Evolutionary conservation across 2,329 filamentous ascomycete species (phyloP).

Genomic region (Neonectria magnoliae): DNA sequence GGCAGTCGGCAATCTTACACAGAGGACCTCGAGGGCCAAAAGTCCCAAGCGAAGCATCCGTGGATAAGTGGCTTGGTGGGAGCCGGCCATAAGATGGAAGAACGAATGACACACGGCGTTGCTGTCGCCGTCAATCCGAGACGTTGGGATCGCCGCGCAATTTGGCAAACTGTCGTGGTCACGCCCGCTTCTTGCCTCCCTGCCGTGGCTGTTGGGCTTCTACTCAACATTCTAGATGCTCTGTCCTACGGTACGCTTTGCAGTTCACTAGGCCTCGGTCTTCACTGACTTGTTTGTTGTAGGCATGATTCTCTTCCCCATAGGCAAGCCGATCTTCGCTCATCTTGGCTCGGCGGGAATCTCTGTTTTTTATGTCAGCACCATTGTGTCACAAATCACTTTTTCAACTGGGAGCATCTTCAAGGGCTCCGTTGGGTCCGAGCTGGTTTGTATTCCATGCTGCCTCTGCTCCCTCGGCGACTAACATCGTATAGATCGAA

Average conservation of each 20-base stretch:
- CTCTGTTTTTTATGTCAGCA: slow-evolving; percentile 98
- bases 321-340: slow-evolving; percentile 87
- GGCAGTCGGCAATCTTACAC: slow-evolving; percentile 44
- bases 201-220: slow-evolving; percentile 85
- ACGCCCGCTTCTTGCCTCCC: slow-evolving; percentile 79
- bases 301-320: slow-evolving; percentile 94
- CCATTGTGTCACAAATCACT: slow-evolving; percentile 90
- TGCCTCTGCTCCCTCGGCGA: not conserved
- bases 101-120: slow-evolving; percentile 43
- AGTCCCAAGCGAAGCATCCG: slow-evolving; percentile 43
- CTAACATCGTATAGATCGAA: slow-evolving; percentile 72
- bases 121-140: slow-evolving; percentile 67
- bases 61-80: slow-evolving; percentile 50
- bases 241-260: slow-evolving; percentile 80
- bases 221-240: slow-evolving; percentile 94
- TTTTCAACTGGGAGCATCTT: slow-evolving; percentile 91
- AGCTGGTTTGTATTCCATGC: slow-evolving; percentile 70
- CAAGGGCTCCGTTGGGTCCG: slow-evolving; percentile 89
- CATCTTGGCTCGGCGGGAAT: slow-evolving; percentile 92
- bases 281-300: slow-evolving; percentile 28
- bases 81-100: slow-evolving; percentile 46
- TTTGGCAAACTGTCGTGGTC: slow-evolving; percentile 73
- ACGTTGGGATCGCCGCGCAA: slow-evolving; percentile 73
- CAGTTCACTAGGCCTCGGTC: slow-evolving; percentile 9
- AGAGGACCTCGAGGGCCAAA: slow-evolving; percentile 63